A percentile compares a stretch with the other conserved stretches of the same genome.
Evolutionary conservation across 106 monocot genomes (phyloP).

Genomic region (Acorus calamus): DNA sequence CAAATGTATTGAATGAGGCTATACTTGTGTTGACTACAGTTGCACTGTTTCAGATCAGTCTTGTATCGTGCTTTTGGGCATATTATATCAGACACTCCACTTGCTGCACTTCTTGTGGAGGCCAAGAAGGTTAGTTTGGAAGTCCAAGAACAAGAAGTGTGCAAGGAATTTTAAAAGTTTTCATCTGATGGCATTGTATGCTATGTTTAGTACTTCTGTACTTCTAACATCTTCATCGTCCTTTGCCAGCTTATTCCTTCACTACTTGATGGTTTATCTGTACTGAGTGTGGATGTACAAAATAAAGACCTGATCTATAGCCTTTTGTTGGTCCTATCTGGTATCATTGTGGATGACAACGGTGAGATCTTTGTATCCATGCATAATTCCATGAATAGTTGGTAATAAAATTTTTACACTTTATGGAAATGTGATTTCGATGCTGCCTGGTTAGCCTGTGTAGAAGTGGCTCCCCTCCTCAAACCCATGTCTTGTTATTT

Average conservation of each 20-base stretch:
- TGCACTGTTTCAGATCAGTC: slow-evolving; percentile 29
- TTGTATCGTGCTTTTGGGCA: slow-evolving; percentile 81
- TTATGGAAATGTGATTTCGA: no score
- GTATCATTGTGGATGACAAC: slow-evolving; percentile 64
- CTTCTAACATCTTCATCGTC: slow-evolving; percentile 2
- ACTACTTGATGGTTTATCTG: slow-evolving; percentile 49
- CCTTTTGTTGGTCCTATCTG: slow-evolving; percentile 69
- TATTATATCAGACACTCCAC: slow-evolving; percentile 64
- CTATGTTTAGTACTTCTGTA: background rate
- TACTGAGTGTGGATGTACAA: slow-evolving; percentile 27
- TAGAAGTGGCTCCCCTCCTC: no score
- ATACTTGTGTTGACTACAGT: background rate
- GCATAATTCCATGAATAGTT: no score
- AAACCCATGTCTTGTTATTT: no score
- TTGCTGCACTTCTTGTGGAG: slow-evolving; percentile 52
- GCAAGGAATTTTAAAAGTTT: background rate
- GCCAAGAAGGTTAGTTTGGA: slow-evolving; percentile 48
- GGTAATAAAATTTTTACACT: no score
- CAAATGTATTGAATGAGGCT: no score
- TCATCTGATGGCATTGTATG: slow-evolving; percentile 1
- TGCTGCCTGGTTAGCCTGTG: no score
- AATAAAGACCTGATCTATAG: slow-evolving; percentile 75
- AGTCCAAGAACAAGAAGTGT: background rate
- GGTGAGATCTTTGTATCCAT: slow-evolving; percentile 29
- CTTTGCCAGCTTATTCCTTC: slow-evolving; percentile 62